Evolutionary conservation across 306 rosid genomes (phyloP).

Genomic region (Arachis stenosperma): DNA sequence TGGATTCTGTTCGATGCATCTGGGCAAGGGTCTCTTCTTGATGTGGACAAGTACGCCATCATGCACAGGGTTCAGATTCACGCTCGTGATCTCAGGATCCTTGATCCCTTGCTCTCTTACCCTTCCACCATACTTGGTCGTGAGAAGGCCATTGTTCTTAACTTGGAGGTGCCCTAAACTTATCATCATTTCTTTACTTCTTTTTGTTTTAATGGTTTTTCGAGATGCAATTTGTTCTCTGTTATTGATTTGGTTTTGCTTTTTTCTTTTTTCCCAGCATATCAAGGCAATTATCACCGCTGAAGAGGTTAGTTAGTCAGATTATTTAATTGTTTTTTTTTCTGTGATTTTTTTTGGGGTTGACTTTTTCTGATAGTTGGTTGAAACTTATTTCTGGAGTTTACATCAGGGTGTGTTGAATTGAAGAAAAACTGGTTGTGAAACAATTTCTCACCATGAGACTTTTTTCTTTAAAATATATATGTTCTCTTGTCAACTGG

Average conservation of each 20-base stretch:
- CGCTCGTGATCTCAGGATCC: conserved; percentile 93
- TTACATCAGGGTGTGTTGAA: background rate
- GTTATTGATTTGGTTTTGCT: background rate
- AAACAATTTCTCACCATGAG: background rate
- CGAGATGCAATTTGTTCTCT: background rate
- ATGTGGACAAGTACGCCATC: conserved; percentile 83
- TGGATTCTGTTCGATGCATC: conserved; percentile 70
- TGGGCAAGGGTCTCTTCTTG: conserved; percentile 72
- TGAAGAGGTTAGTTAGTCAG: conserved; percentile 68
- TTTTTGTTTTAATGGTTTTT: background rate
- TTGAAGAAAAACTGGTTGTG: background rate
- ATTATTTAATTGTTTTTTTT: background rate
- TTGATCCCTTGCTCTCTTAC: conserved; percentile 87
- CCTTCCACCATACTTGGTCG: conserved; percentile 92
- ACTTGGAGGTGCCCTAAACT: conserved; percentile 61
- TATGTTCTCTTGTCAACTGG: background rate
- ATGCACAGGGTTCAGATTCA: conserved; percentile 91
- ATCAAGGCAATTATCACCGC: conserved; percentile 96
- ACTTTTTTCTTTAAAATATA: conserved; percentile 1
- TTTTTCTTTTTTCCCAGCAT: conserved; percentile 57
- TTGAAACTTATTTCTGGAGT: background rate
- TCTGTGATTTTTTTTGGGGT: background rate
- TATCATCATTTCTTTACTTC: background rate
- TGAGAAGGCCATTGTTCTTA: conserved; percentile 91
- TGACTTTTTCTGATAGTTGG: conserved; percentile 7